Evolutionary conservation across 2,329 filamentous ascomycete species (phyloP), one percentile per base, ranked within the genome.

Genomic region (Ustulina deusta): DNA sequence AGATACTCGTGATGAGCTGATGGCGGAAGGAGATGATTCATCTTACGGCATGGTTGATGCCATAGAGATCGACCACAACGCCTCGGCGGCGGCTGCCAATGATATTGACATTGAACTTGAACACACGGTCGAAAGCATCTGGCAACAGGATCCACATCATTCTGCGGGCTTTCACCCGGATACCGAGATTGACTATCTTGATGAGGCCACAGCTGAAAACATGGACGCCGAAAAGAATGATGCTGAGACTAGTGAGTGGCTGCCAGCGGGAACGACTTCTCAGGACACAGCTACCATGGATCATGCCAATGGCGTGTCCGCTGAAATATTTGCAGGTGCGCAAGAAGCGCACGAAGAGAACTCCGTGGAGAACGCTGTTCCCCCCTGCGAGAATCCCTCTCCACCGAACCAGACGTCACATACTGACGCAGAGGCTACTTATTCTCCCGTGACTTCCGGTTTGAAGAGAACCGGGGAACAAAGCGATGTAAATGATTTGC

Each of bases 11-110:
- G 77, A 79, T 59, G 77, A 79, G 65, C 44, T 77, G 44, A 79
- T 79, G 77, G 76, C 73, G 5, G 77, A 79, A 57, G 74, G 71
- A 13, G 77, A 79, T 48, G 76, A 79, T 70, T 71, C 73, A 25
- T 77, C 76, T 2, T 78, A 76, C 57, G 75, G 75, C 38, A 79
- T 79, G 77, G 71, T 78, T 44, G 77, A 79, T 65, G 74, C 72
- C 20, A 74, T 76, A 51, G 76, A 78, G 22, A 63, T 74, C 38
- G 73, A 74, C 27, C 75, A 73, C 32, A 72, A 75, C 40, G 72
- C 72, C 25, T 59, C 63, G 1, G 70, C 72, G 1, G 48, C 71
- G 22, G 57, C 69, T 52, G 67, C 68, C 25, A 77, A 75, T 66
- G 77, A 78, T 32, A 74, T 76, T 61, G 77, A 78, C 25, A 75